Conservation (phyloP, 1,284 basidiomycete genomes). For the Erythrobasidium hasegawianum region DNA sequence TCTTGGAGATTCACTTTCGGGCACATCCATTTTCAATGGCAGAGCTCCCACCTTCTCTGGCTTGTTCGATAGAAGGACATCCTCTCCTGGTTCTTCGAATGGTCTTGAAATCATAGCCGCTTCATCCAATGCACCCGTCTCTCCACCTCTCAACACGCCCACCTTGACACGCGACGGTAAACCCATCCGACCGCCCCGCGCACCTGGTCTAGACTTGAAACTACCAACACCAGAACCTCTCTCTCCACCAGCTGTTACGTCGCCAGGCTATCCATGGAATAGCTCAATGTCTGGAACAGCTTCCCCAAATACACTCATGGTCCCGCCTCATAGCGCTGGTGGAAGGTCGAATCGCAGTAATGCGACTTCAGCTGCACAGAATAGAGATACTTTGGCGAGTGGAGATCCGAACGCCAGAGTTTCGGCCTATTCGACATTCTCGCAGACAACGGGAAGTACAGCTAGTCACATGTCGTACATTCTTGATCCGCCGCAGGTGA, state of each 20-base stretch:
- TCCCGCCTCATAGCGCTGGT: neutral
- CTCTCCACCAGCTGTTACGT: conserved; percentile 25
- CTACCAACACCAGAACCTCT: conserved; percentile 38
- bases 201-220: conserved; percentile 44
- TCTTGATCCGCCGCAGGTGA: conserved; percentile 46
- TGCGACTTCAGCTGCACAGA: neutral
- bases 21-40: neutral
- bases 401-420: conserved; percentile 35
- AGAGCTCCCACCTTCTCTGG: conserved; percentile 18
- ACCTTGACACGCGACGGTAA: conserved; percentile 36
- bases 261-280: conserved; percentile 13
- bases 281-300: neutral
- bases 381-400: conserved; percentile 12
- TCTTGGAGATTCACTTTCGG: conserved; percentile 9
- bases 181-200: conserved; percentile 44
- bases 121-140: conserved; percentile 8
- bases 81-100: neutral
- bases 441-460: conserved; percentile 37
- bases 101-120: conserved; percentile 15
- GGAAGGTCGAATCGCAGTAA: neutral
- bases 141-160: conserved; percentile 21
- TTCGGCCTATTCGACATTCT: conserved; percentile 33
- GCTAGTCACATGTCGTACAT: conserved; percentile 46
- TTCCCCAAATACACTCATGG: neutral
- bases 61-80: conserved; percentile 26